These are phyloP conservation scores for Botrytis medusae DNA, from an alignment of 2,329 filamentous ascomycete species.

Conservation along the genomic window DNA sequence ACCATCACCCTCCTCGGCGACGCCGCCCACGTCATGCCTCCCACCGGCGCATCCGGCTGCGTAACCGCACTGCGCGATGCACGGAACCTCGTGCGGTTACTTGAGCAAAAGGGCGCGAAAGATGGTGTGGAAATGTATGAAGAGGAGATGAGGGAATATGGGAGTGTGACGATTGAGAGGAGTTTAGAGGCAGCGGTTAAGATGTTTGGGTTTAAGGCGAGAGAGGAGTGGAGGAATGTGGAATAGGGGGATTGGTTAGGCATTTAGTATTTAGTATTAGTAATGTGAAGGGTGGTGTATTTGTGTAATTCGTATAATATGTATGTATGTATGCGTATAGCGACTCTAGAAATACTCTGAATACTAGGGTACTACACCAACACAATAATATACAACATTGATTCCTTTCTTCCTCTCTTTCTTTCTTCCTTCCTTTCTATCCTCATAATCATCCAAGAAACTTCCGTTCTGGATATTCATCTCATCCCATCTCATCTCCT, in stretches of 20 bases:
- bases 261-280: not conserved
- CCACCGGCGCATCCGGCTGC: not conserved
- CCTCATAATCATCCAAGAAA: not conserved
- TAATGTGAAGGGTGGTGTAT: not conserved
- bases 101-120: not conserved
- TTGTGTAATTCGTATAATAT: not conserved
- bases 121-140: not conserved
- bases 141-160: conserved; percentile 4
- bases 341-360: not conserved
- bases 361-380: not conserved
- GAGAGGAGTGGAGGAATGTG: not conserved
- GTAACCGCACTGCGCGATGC: not conserved
- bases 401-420: too few relatives aligned
- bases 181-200: not conserved
- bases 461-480: not conserved
- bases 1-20: not conserved
- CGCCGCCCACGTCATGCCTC: not conserved
- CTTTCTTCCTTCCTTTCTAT: not conserved
- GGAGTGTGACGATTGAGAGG: not conserved
- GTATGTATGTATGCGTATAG: not conserved
- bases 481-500: too few relatives aligned
- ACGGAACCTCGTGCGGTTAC: not conserved
- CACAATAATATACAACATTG: not conserved
- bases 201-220: not conserved
- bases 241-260: not conserved